Base-by-base conservation (phyloP, 768 basidiomycete genomes). In the Suillus discolor region DNA sequence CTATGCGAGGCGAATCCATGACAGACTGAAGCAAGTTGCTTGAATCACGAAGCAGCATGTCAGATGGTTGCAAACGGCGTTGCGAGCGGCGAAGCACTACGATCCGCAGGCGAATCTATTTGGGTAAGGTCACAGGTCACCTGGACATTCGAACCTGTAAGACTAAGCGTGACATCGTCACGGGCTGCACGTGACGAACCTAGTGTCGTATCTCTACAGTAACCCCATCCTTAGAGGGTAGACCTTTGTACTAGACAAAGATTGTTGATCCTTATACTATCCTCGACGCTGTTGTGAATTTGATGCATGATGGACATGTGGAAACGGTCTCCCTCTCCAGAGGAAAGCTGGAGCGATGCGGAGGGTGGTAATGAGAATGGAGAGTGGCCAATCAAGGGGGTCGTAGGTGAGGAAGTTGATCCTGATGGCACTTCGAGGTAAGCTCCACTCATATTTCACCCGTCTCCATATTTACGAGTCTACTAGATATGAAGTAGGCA, bases 351-450 rank as follows among this genome's bases (percentile, higher is more conserved):
- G 75, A 78, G 75, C 66, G 77, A 77, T 18, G 75, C 69, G 11
- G 69, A 70, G 18, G 75, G 77, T 18, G 73, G 61, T 3, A 74
- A 78, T 38, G 75, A 78, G 41, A 59, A 70, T n/a, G 68, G 68
- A 3, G 75, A 75, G 62, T 77, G 75, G 75, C 77, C 74, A 20
- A 62, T 76, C 41, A 62, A 63, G 47, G 77, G 60, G 23, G 18
- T 77, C 6, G 77, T 76, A 18, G 75, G 75, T 7, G 75, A 77
- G 66, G 77, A 77, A 59, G 34, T 77, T 59, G 69, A 75, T 54
- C 65, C 73, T 41, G 77, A 77, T 47, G 72, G 75, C 61, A 75
- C 70, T 2, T 65, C 67, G 61, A 72, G 70, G 75, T 76, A 71
- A 49, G 47, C 25, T 49, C 9, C 53, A 49, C 11, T 31, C 54